A percentile compares a stretch with the other conserved stretches of the same genome.
Evolutionary conservation across 331 rosid genomes (phyloP).

Genomic region (Malus hybrid): DNA sequence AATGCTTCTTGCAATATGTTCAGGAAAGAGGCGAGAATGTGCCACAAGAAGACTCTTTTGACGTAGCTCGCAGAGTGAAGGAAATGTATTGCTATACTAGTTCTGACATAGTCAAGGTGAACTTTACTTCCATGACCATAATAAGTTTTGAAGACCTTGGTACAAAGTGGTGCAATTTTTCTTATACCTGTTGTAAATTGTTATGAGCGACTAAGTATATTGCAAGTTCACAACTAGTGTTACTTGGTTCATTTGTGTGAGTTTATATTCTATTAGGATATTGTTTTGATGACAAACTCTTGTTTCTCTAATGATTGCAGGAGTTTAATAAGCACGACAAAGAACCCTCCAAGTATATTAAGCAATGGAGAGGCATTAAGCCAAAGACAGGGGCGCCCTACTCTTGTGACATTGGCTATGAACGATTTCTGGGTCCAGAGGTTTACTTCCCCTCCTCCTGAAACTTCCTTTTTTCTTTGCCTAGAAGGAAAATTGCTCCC

Average conservation of each 20-base stretch:
- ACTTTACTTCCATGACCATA: constrained; percentile 1
- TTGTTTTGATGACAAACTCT: constrained; percentile 16
- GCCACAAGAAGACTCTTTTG: constrained; percentile 98
- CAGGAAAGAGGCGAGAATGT: constrained; percentile 99
- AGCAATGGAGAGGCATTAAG: constrained; percentile 96
- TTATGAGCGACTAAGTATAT: too few species aligned
- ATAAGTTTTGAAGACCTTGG: constrained; percentile 9
- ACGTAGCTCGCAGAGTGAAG: constrained; percentile 96
- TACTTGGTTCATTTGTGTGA: constrained; percentile 1
- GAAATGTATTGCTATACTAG: constrained; percentile 93
- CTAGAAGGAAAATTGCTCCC: too few species aligned
- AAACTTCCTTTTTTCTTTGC: not conserved
- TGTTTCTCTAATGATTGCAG: constrained; percentile 34
- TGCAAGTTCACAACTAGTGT: not conserved
- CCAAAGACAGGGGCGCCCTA: constrained; percentile 97
- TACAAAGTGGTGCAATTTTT: constrained; percentile 4
- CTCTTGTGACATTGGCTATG: constrained; percentile 97
- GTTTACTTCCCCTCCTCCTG: constrained; percentile 25
- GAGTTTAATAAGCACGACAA: constrained; percentile 96
- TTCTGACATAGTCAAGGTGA: constrained; percentile 97
- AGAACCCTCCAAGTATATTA: constrained; percentile 85
- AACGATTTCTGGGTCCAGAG: constrained; percentile 99
- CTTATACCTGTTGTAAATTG: not conserved
- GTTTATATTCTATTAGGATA: not conserved
- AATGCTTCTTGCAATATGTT: constrained; percentile 17